Conservation (phyloP, 2,329 filamentous ascomycete species). For the Fusarium gaditjirri region DNA sequence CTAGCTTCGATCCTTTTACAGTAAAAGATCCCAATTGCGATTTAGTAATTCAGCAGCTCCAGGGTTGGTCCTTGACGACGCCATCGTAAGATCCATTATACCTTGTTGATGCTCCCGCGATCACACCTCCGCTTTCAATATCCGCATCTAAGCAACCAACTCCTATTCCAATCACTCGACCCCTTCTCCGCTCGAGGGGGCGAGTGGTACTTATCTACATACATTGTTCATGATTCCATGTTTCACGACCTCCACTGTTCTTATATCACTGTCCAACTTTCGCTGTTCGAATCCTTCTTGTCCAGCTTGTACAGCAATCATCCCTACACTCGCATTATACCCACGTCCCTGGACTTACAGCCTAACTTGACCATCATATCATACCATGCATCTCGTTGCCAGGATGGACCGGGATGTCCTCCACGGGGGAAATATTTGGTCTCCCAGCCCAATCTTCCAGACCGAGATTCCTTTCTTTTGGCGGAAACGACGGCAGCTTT, state of each 20-base stretch:
- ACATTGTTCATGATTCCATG: neutral
- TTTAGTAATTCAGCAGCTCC: slow-evolving; percentile 7
- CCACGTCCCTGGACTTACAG: slow-evolving; percentile 16
- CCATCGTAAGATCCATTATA: slow-evolving; percentile 34
- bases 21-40: neutral
- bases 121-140: slow-evolving; percentile 21
- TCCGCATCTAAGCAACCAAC: slow-evolving; percentile 2
- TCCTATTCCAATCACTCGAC: slow-evolving; percentile 11
- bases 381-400: slow-evolving; percentile 39
- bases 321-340: neutral
- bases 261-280: slow-evolving; percentile 2
- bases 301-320: neutral
- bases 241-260: neutral
- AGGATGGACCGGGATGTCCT: slow-evolving; percentile 39
- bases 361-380: slow-evolving; percentile 1
- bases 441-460: slow-evolving; percentile 17
- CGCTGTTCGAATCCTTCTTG: neutral
- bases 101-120: slow-evolving; percentile 26
- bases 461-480: slow-evolving; percentile 17
- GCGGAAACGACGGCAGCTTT: slow-evolving; percentile 25
- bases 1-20: slow-evolving; percentile 3
- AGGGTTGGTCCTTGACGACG: slow-evolving; percentile 24
- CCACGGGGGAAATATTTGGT: slow-evolving; percentile 32
- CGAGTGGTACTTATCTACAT: neutral
- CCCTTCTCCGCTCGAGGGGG: neutral